Base-by-base conservation (phyloP, 768 basidiomycete genomes). In the Tricholoma hemisulphureum region DNA sequence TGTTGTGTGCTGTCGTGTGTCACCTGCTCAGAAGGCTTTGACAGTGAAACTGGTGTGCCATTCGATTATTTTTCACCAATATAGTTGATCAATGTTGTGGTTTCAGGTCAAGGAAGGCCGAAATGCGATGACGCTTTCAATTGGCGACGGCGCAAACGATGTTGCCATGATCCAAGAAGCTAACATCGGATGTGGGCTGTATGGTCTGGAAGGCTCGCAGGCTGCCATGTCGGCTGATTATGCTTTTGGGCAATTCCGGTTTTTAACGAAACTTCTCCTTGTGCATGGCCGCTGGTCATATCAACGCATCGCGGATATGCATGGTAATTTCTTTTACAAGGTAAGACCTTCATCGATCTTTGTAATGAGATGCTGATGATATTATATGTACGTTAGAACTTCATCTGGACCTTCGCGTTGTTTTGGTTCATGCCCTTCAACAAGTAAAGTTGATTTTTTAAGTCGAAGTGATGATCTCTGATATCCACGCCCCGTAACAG, bases 121-220 rank as follows among this genome's bases (percentile, higher is more conserved):
- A 48, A 88, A 93, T 51, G 95, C 95, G 0, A 97, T 98, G 96
- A 96, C 95, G 1, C 72, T 98, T 26, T 91, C 95, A 0, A 98
- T 99, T 54, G 96, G 96, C 9, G 96, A 98, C 65, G 94, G 93
- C 55, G 96, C 96, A 14, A 98, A 98, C 67, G 96, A 98, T 67
- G 96, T 98, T 21, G 95, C 95, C 6, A 98, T 98, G 96, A 98
- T 98, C 58, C 96, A 98, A 69, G 96, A 96, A 67, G 96, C 96
- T n/a, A 95, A 98, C 70, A 89, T 98, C 62, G 96, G 96, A 3
- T 93, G 95, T 67, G 96, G 96, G 20, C 77, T 98, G 24, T 84
- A 93, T 63, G 96, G 96, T 45, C 82, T 95, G 34, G 96, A 98
- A 71, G 96, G 96, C 51, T 95, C 94, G 20, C 96, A 98, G 72